Evolutionary conservation across 768 basidiomycete genomes (phyloP).

Genomic region (Hirschioporus abietinus): DNA sequence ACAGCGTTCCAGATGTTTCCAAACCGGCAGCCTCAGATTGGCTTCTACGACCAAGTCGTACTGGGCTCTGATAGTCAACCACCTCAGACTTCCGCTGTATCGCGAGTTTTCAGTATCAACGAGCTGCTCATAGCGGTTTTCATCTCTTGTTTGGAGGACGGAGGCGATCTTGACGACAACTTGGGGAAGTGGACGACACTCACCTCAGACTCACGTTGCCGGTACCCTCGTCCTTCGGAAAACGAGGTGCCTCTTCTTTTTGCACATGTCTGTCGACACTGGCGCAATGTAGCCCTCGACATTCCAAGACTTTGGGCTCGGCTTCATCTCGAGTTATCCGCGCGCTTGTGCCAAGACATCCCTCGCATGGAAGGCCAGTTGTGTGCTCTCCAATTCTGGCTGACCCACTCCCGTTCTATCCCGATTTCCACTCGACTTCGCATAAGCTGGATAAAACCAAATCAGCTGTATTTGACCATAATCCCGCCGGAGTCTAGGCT

Average conservation of each 20-base stretch:
- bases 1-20: too few relatives aligned
- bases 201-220: too few relatives aligned
- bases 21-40: too few relatives aligned
- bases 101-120: too few relatives aligned
- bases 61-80: too few relatives aligned
- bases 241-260: neutral
- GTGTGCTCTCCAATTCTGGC: neutral
- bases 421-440: neutral
- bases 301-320: neutral
- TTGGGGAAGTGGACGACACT: too few relatives aligned
- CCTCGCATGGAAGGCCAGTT: neutral
- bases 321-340: neutral
- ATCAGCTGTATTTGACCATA: neutral
- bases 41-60: too few relatives aligned
- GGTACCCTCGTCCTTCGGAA: neutral
- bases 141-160: too few relatives aligned
- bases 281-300: neutral
- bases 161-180: too few relatives aligned
- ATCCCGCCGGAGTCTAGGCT: neutral
- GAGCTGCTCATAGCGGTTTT: too few relatives aligned
- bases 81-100: too few relatives aligned
- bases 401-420: neutral
- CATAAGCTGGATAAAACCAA: neutral
- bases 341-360: neutral
- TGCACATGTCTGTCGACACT: neutral